Evolutionary conservation across 164 flowering plant species (phyloP).

Genomic region (Piper longum): DNA sequence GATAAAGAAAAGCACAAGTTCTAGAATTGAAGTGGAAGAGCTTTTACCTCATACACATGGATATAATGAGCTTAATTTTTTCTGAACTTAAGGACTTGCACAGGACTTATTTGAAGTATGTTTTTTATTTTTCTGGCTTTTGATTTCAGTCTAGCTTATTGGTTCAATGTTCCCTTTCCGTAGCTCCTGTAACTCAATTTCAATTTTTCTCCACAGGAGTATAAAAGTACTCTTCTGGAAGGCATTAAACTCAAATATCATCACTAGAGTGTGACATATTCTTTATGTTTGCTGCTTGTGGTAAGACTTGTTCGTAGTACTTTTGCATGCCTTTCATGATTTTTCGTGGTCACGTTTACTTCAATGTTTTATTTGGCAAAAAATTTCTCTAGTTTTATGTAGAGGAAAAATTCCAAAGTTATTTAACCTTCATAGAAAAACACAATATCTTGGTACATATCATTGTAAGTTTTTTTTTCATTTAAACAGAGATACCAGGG

Average conservation of each 20-base stretch:
- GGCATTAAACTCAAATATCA: not conserved
- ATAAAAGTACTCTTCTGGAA: not conserved
- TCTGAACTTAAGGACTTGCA: conserved; percentile 10
- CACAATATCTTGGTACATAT: not conserved
- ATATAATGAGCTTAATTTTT: conserved; percentile 40
- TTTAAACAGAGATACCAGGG: not conserved
- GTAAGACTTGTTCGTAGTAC: not conserved
- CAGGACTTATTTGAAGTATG: not conserved
- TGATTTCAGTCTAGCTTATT: not conserved
- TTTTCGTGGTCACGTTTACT: no score
- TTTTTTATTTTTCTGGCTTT: not conserved
- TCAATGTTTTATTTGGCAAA: not conserved
- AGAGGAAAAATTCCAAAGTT: not conserved
- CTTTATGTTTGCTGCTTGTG: not conserved
- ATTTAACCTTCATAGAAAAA: no score
- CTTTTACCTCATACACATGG: conserved; percentile 51
- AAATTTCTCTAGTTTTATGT: no score
- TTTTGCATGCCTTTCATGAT: not conserved
- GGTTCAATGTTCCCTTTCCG: not conserved
- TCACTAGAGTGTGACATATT: not conserved
- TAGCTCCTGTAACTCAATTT: not conserved
- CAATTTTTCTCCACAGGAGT: not conserved
- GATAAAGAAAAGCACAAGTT: conserved; percentile 52
- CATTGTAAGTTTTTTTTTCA: not conserved
- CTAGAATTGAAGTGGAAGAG: conserved; percentile 76